These are phyloP conservation scores for Globisporangium sylvaticum DNA, from an alignment of 352 stramenopile species.

Conservation along the genomic window DNA sequence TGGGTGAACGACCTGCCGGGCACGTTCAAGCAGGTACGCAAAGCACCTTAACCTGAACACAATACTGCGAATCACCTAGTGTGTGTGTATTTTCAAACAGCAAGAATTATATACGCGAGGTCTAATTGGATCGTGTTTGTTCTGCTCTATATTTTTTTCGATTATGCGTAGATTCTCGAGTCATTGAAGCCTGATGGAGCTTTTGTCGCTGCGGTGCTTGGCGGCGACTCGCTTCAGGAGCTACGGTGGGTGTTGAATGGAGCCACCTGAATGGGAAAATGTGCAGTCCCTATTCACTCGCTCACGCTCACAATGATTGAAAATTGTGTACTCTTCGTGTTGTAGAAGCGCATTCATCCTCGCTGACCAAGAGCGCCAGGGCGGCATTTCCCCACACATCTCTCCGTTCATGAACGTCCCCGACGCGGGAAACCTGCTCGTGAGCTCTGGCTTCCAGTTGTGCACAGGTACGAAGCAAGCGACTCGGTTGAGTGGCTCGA, in stretches of 20 bases:
- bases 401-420: conserved; percentile 96
- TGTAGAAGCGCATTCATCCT: conserved; percentile 89
- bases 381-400: conserved; percentile 93
- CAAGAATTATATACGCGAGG: not conserved
- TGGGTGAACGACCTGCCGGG: conserved; percentile 96
- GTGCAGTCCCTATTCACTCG: not conserved
- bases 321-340: not conserved
- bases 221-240: conserved; percentile 94
- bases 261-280: not conserved
- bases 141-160: not conserved
- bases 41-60: no score
- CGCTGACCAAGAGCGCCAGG: conserved; percentile 93
- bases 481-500: not conserved
- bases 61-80: not conserved
- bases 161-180: conserved; percentile 46
- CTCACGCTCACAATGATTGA: not conserved
- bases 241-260: conserved; percentile 64
- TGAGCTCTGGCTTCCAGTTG: conserved; percentile 90
- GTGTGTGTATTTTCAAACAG: not conserved
- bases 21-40: conserved; percentile 70
- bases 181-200: conserved; percentile 96
- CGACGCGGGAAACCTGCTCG: conserved; percentile 92
- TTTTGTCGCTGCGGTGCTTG: conserved; percentile 95
- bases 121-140: not conserved
- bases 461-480: conserved; percentile 65